Evolutionary conservation across 805 yeast genomes (phyloP).

Genomic region (Kluyveromyces nonfermentans): DNA sequence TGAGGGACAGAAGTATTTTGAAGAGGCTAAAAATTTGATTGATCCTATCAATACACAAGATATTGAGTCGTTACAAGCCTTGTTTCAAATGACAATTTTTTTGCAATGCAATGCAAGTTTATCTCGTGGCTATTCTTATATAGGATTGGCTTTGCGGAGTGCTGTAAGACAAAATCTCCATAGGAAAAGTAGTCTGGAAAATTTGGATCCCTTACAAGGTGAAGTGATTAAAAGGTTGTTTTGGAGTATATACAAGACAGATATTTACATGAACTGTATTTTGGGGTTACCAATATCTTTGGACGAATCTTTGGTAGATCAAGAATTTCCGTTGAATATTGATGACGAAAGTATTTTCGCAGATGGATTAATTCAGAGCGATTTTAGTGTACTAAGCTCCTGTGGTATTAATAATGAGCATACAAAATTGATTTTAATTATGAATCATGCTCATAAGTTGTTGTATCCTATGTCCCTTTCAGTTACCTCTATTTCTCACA

Average conservation of each 20-base stretch:
- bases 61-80: slow-evolving; percentile 70
- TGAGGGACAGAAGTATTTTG: slow-evolving; percentile 72
- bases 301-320: slow-evolving; percentile 73
- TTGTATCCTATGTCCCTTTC: slow-evolving; percentile 42
- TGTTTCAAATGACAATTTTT: slow-evolving; percentile 78
- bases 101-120: slow-evolving; percentile 82
- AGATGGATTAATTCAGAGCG: slow-evolving; percentile 41
- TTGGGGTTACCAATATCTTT: slow-evolving; percentile 77
- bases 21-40: slow-evolving; percentile 68
- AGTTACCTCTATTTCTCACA: slow-evolving; percentile 17
- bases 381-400: slow-evolving; percentile 50
- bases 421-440: slow-evolving; percentile 60
- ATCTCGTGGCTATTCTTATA: slow-evolving; percentile 80
- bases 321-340: slow-evolving; percentile 71
- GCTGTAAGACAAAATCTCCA: slow-evolving; percentile 80
- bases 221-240: slow-evolving; percentile 80
- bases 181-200: slow-evolving; percentile 50
- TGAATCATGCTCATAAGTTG: slow-evolving; percentile 58
- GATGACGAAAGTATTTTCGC: slow-evolving; percentile 82
- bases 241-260: slow-evolving; percentile 88
- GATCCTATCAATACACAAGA: slow-evolving; percentile 80
- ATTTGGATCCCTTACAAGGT: slow-evolving; percentile 64
- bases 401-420: slow-evolving; percentile 81
- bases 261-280: slow-evolving; percentile 78
- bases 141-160: slow-evolving; percentile 78